Percentiles rank a stretch among this genome's conserved stretches.
phyloP scores from a whole-genome alignment of 352 stramenopile genomes.

The Blastocystis hominis region DNA sequence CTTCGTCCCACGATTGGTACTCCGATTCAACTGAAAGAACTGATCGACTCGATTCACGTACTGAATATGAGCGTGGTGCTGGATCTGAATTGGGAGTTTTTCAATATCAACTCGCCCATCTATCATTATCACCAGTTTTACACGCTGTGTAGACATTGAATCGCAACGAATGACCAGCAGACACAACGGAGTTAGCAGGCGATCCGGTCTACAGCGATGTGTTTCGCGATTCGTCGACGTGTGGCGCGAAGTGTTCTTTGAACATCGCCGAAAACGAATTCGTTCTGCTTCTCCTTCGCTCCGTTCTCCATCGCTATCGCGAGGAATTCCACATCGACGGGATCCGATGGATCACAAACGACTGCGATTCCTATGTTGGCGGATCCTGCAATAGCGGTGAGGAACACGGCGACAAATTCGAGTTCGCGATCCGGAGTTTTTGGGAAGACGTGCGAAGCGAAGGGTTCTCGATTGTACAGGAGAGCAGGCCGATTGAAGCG shows the following conservation, averaged over 20 bases:
- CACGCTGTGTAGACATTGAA: background rate
- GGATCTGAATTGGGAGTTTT: constrained; percentile 34
- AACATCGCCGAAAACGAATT: background rate
- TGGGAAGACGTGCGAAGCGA: background rate
- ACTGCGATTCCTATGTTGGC: background rate
- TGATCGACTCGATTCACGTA: background rate
- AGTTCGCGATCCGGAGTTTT: background rate
- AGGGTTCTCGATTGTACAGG: background rate
- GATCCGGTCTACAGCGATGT: background rate
- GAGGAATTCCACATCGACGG: constrained; percentile 47
- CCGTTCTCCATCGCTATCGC: background rate
- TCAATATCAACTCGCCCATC: background rate
- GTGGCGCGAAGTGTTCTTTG: background rate
- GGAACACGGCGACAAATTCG: background rate
- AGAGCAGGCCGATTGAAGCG: background rate
- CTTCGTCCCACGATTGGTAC: background rate
- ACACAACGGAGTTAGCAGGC: background rate
- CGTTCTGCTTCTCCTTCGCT: background rate
- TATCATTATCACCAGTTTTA: constrained; percentile 23
- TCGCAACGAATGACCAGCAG: background rate
- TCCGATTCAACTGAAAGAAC: background rate
- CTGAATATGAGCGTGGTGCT: background rate
- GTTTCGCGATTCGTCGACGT: background rate
- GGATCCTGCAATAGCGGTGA: background rate
- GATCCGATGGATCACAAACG: constrained; percentile 2